phyloP scores from a whole-genome alignment of 2,329 filamentous ascomycete species.

The Pseudocercospora fijiensis region DNA sequence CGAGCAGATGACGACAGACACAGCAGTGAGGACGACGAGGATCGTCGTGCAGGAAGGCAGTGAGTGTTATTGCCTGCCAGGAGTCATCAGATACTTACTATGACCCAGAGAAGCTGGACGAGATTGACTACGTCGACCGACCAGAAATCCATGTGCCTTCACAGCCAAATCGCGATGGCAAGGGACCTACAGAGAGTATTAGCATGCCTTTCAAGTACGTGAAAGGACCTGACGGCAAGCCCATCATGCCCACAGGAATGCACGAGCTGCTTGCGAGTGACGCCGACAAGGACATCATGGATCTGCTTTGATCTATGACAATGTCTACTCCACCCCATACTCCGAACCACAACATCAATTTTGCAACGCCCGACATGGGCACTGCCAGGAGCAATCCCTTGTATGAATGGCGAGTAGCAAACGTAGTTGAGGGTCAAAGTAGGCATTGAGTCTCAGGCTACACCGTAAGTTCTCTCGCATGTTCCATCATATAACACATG shows the following conservation, averaged over 20 bases:
- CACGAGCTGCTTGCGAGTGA: slow-evolving; percentile 89
- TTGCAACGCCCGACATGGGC: not conserved
- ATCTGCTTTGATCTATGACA: slow-evolving; percentile 62
- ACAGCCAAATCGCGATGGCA: slow-evolving; percentile 54
- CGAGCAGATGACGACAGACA: slow-evolving; percentile 98
- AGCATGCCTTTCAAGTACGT: slow-evolving; percentile 99
- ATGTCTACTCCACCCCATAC: not conserved
- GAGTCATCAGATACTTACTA: not conserved
- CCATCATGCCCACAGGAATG: slow-evolving; percentile 97
- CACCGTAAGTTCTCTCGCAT: not conserved
- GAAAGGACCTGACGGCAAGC: slow-evolving; percentile 64
- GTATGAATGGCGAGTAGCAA: too few relatives aligned
- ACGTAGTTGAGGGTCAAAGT: not conserved
- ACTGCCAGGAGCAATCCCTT: too few relatives aligned
- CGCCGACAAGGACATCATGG: slow-evolving; percentile 85
- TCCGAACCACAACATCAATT: not conserved
- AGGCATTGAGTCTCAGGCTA: not conserved
- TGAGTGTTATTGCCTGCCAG: slow-evolving; percentile 44
- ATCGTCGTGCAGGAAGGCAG: slow-evolving; percentile 82
- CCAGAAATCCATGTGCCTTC: slow-evolving; percentile 75
- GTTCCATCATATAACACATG: not conserved
- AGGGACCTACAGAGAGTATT: slow-evolving; percentile 73
- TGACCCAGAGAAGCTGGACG: slow-evolving; percentile 66
- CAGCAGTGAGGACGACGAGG: slow-evolving; percentile 88
- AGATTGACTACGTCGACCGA: slow-evolving; percentile 80